These are phyloP conservation scores for Emericellopsis cladophorae DNA, from an alignment of 2,329 filamentous ascomycete genomes.

Conservation along the genomic window DNA sequence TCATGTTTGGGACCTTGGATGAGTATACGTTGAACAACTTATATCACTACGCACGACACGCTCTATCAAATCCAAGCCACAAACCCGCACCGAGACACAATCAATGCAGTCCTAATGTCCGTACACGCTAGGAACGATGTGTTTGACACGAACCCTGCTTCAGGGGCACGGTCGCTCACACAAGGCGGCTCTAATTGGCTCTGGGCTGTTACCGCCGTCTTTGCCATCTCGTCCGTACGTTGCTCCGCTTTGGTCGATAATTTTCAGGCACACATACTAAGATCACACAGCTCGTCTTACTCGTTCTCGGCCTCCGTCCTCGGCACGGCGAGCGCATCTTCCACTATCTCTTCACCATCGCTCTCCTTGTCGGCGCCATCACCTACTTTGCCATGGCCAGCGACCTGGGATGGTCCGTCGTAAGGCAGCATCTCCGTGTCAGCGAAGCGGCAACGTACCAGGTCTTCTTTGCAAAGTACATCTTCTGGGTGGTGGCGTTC, in stretches of 20 bases:
- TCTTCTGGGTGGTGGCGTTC: constrained; percentile 40
- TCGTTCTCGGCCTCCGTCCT: constrained; percentile 25
- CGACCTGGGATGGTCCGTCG: constrained; percentile 31
- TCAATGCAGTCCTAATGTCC: background rate
- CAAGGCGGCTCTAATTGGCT: constrained; percentile 40
- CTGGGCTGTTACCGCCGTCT: constrained; percentile 39
- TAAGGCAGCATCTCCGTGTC: constrained; percentile 16
- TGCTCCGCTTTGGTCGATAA: background rate
- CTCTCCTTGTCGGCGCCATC: constrained; percentile 33
- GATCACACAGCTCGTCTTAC: constrained; percentile 22
- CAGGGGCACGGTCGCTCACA: constrained; percentile 24
- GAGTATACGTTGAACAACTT: background rate
- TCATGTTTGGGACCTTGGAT: background rate
- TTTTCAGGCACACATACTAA: constrained; percentile 3
- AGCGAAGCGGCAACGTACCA: constrained; percentile 22
- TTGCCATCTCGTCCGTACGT: constrained; percentile 30
- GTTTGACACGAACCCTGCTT: constrained; percentile 31
- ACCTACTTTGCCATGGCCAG: constrained; percentile 40
- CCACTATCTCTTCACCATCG: constrained; percentile 40
- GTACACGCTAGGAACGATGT: background rate
- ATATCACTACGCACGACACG: too few species aligned
- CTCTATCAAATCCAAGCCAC: background rate
- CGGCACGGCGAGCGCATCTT: constrained; percentile 37
- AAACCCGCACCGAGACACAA: background rate
- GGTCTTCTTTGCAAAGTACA: constrained; percentile 43